Evolutionary conservation across 2,329 filamentous ascomycete species (phyloP).

Genomic region (Venturia aucupariae): DNA sequence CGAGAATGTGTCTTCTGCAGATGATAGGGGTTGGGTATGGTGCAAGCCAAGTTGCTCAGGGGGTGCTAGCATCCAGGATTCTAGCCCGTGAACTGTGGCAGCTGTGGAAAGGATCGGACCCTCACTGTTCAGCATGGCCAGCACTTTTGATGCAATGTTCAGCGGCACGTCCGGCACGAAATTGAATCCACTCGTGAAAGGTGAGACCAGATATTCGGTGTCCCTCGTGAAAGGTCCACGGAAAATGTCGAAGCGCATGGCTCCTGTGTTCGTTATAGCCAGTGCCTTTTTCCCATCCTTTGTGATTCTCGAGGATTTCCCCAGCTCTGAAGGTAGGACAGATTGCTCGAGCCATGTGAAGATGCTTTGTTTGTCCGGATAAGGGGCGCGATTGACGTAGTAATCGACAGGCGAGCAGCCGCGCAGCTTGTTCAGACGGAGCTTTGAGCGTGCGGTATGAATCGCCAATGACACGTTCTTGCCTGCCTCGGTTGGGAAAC

Average conservation of each 20-base stretch:
- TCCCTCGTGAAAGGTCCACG: slow-evolving; percentile 84
- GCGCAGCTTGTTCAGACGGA: slow-evolving; percentile 63
- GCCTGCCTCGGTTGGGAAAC: slow-evolving; percentile 69
- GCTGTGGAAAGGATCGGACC: slow-evolving; percentile 38
- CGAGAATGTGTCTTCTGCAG: not conserved
- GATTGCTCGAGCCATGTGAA: slow-evolving; percentile 70
- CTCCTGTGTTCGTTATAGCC: slow-evolving; percentile 78
- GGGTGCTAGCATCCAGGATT: slow-evolving; percentile 30
- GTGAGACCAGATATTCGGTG: slow-evolving; percentile 75
- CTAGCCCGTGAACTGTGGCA: slow-evolving; percentile 23
- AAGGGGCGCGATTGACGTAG: slow-evolving; percentile 74
- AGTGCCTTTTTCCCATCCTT: slow-evolving; percentile 52
- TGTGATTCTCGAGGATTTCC: slow-evolving; percentile 28
- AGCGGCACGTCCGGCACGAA: slow-evolving; percentile 78
- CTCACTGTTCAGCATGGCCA: slow-evolving; percentile 49
- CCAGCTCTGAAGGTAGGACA: slow-evolving; percentile 60
- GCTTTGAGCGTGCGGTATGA: slow-evolving; percentile 53
- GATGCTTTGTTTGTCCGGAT: slow-evolving; percentile 62
- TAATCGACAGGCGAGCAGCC: slow-evolving; percentile 76
- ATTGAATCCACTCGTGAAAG: slow-evolving; percentile 71
- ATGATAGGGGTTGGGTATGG: not conserved
- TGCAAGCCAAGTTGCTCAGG: slow-evolving; percentile 34
- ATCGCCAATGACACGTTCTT: slow-evolving; percentile 64
- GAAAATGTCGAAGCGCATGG: slow-evolving; percentile 92
- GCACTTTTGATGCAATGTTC: slow-evolving; percentile 58